phyloP scores from a whole-genome alignment of 768 basidiomycete species.

The Lactarius quietus region DNA sequence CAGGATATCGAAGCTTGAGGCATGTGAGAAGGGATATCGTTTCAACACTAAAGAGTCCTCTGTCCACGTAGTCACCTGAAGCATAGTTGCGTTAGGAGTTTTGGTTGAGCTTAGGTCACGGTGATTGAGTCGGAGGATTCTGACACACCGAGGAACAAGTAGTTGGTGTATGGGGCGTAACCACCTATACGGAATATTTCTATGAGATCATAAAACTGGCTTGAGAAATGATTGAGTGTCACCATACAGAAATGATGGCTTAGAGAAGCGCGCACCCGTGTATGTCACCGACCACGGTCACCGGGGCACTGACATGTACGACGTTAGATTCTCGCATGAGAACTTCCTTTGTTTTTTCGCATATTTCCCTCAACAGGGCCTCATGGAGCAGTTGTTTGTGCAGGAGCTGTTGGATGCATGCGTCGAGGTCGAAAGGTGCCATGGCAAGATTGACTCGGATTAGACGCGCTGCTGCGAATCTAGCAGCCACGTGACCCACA shows the following conservation, averaged over 20 bases:
- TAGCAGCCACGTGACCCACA: neutral
- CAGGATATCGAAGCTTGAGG: slow-evolving; percentile 94
- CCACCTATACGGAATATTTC: slow-evolving; percentile 99
- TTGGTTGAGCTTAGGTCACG: slow-evolving; percentile 3
- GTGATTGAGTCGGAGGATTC: slow-evolving; percentile 11
- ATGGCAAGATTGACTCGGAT: slow-evolving; percentile 28
- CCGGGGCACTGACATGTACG: slow-evolving; percentile 93
- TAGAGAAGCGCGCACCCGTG: slow-evolving; percentile 72
- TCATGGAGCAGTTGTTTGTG: slow-evolving; percentile 94
- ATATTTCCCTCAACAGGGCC: slow-evolving; percentile 93
- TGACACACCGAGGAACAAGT: slow-evolving; percentile 88
- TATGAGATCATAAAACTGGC: slow-evolving; percentile 99
- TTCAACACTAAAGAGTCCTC: slow-evolving; percentile 96
- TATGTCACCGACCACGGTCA: slow-evolving; percentile 98
- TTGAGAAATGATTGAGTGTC: slow-evolving; percentile 43
- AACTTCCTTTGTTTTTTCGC: slow-evolving; percentile 99
- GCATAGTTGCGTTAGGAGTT: neutral
- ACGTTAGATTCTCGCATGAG: slow-evolving; percentile 99
- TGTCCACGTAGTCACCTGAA: slow-evolving; percentile 96
- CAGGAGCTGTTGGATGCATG: slow-evolving; percentile 87
- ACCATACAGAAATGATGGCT: slow-evolving; percentile 29
- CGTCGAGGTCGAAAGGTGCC: slow-evolving; percentile 90
- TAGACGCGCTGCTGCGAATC: neutral
- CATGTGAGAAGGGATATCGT: slow-evolving; percentile 97
- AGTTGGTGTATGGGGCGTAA: slow-evolving; percentile 94